phyloP scores from a whole-genome alignment of 2,329 filamentous ascomycete genomes.

The Colletotrichum falcatum region DNA sequence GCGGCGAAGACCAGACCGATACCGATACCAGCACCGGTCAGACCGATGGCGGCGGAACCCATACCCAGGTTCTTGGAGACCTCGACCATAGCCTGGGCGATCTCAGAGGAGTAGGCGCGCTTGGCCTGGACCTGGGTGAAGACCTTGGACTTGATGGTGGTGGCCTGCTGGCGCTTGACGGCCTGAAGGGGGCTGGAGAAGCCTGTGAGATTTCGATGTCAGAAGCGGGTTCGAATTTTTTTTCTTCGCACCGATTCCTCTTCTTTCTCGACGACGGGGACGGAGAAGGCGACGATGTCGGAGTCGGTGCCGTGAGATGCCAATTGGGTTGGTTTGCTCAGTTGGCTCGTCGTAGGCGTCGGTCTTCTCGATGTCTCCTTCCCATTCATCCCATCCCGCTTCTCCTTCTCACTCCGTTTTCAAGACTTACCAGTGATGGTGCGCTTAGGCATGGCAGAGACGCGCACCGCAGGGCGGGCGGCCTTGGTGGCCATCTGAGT shows the following conservation, averaged over 20 bases:
- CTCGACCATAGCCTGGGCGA: slow-evolving; percentile 88
- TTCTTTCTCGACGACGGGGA: slow-evolving; percentile 16
- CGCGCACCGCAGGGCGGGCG: slow-evolving; percentile 79
- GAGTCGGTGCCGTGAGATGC: slow-evolving; percentile 42
- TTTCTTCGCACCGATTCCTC: background rate
- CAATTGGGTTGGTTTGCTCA: slow-evolving; percentile 48
- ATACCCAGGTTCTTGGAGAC: slow-evolving; percentile 92
- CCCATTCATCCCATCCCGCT: background rate
- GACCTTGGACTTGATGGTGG: slow-evolving; percentile 74
- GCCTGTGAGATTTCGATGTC: slow-evolving; percentile 53
- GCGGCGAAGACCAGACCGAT: slow-evolving; percentile 95
- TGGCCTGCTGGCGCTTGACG: slow-evolving; percentile 79
- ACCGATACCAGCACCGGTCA: slow-evolving; percentile 93
- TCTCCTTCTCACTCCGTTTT: slow-evolving; percentile 18
- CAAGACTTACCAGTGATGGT: slow-evolving; percentile 76
- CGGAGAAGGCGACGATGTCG: slow-evolving; percentile 28
- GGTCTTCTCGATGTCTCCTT: slow-evolving; percentile 14
- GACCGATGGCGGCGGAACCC: slow-evolving; percentile 90
- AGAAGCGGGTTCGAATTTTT: slow-evolving; percentile 44
- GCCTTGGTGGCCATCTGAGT: slow-evolving; percentile 80
- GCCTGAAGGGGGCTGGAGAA: slow-evolving; percentile 76
- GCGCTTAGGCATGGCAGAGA: slow-evolving; percentile 77
- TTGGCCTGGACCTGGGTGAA: slow-evolving; percentile 69
- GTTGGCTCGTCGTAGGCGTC: slow-evolving; percentile 21
- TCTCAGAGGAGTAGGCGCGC: slow-evolving; percentile 88